phyloP scores from a whole-genome alignment of 2,329 filamentous ascomycete species.

The Coniochaeta sp. region DNA sequence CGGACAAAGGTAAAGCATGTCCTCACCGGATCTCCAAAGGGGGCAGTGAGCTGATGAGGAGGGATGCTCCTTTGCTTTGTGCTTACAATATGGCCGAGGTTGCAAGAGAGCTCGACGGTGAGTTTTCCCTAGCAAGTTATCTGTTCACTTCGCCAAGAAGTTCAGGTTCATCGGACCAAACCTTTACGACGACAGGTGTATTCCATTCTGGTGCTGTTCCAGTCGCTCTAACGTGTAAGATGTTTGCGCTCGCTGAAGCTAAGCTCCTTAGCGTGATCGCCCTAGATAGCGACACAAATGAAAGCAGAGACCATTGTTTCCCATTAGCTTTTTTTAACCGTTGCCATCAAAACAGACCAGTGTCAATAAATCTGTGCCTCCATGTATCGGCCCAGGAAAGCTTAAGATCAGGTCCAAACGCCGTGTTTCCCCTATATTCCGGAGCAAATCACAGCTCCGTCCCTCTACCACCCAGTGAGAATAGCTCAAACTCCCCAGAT shows the following conservation, averaged over 20 bases:
- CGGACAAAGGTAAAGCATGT: too few relatives aligned
- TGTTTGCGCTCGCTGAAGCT: background rate
- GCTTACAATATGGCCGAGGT: too few relatives aligned
- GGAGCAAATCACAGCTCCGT: background rate
- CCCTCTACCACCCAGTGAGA: background rate
- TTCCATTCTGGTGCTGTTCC: too few relatives aligned
- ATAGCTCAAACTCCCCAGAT: background rate
- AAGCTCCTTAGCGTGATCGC: background rate
- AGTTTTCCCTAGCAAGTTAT: too few relatives aligned
- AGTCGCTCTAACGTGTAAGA: background rate
- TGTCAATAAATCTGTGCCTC: background rate
- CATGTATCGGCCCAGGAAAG: background rate
- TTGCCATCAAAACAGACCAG: background rate
- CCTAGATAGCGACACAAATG: background rate
- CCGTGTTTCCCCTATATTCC: background rate
- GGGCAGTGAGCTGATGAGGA: too few relatives aligned
- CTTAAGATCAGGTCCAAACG: background rate
- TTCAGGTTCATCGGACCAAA: too few relatives aligned
- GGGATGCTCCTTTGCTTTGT: too few relatives aligned
- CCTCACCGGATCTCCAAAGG: too few relatives aligned
- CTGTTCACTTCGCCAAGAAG: too few relatives aligned
- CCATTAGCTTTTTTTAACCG: background rate
- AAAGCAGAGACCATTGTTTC: background rate
- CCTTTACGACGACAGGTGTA: too few relatives aligned
- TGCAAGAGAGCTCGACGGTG: too few relatives aligned